These are phyloP conservation scores for Penicillium coprophilum DNA, from an alignment of 495 filamentous ascomycete genomes.

Conservation along the genomic window DNA sequence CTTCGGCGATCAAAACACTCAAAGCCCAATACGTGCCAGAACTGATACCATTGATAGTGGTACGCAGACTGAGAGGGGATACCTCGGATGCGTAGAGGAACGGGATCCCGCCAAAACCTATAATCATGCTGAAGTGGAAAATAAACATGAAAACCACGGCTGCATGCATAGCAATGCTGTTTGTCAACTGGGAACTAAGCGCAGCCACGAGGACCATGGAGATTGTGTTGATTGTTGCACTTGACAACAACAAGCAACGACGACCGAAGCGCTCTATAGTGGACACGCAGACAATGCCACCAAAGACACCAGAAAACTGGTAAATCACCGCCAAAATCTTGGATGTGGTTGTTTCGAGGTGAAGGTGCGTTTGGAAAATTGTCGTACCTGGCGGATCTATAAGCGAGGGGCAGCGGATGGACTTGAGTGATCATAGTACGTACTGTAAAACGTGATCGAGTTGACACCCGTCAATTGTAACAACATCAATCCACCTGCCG, in stretches of 20 bases:
- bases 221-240: conserved; percentile 38
- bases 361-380: conserved; percentile 21
- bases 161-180: conserved; percentile 23
- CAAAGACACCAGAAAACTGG: conserved; percentile 17
- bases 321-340: conserved; percentile 23
- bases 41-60: conserved; percentile 45
- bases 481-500: conserved; percentile 41
- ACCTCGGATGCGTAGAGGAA: conserved; percentile 56
- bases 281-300: conserved; percentile 19
- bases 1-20: conserved; percentile 21
- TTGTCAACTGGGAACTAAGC: conserved; percentile 19
- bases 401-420: not conserved
- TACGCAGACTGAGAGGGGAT: conserved; percentile 46
- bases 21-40: conserved; percentile 48
- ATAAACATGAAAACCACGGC: conserved; percentile 53
- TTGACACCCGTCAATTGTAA: conserved; percentile 58
- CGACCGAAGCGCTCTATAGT: conserved; percentile 28
- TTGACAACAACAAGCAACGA: conserved; percentile 21
- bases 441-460: conserved; percentile 55
- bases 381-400: conserved; percentile 5
- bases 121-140: conserved; percentile 50
- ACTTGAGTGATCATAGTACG: not conserved
- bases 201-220: conserved; percentile 44
- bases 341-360: conserved; percentile 13
- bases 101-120: conserved; percentile 52